Evolutionary conservation across 306 rosid species (phyloP).

Genomic region (Coriaria nepalensis): DNA sequence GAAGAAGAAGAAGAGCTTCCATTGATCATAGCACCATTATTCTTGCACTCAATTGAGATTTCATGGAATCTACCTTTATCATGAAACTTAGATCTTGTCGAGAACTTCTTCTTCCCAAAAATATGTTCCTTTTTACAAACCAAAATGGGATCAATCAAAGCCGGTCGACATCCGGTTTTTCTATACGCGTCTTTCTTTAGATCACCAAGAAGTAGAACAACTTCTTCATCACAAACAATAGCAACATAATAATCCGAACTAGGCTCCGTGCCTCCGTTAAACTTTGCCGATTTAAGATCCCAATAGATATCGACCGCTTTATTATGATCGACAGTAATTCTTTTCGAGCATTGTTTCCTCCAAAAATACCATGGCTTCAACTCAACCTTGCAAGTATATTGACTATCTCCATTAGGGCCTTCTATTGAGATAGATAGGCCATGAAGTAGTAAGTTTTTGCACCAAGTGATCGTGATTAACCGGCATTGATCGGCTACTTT

Average conservation of each 20-base stretch:
- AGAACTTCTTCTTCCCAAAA: slow-evolving; percentile 61
- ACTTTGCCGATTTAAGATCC: slow-evolving; percentile 74
- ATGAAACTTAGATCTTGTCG: slow-evolving; percentile 60
- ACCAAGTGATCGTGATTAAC: slow-evolving; percentile 63
- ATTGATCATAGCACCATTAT: slow-evolving; percentile 10
- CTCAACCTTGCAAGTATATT: slow-evolving; percentile 66
- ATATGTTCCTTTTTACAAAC: slow-evolving; percentile 68
- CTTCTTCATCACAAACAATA: slow-evolving; percentile 66
- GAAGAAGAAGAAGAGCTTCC: slow-evolving; percentile 9
- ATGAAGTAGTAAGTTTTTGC: slow-evolving; percentile 57
- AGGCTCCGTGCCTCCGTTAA: slow-evolving; percentile 69
- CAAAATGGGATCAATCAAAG: slow-evolving; percentile 61
- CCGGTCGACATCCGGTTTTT: slow-evolving; percentile 63
- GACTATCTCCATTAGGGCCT: slow-evolving; percentile 52
- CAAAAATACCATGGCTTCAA: slow-evolving; percentile 88
- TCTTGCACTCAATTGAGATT: slow-evolving; percentile 65
- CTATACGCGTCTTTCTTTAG: slow-evolving; percentile 62
- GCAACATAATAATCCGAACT: slow-evolving; percentile 69
- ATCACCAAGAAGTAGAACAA: slow-evolving; percentile 70
- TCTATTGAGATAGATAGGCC: slow-evolving; percentile 65
- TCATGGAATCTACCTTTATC: slow-evolving; percentile 65
- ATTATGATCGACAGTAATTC: slow-evolving; percentile 33
- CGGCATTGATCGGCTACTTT: slow-evolving; percentile 61
- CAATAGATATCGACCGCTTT: slow-evolving; percentile 46
- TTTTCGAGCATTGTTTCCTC: slow-evolving; percentile 74